A percentile compares a stretch with the other conserved stretches of the same genome.
Evolutionary conservation across 768 basidiomycete genomes (phyloP).

Genomic region (Podaxis sp.): DNA sequence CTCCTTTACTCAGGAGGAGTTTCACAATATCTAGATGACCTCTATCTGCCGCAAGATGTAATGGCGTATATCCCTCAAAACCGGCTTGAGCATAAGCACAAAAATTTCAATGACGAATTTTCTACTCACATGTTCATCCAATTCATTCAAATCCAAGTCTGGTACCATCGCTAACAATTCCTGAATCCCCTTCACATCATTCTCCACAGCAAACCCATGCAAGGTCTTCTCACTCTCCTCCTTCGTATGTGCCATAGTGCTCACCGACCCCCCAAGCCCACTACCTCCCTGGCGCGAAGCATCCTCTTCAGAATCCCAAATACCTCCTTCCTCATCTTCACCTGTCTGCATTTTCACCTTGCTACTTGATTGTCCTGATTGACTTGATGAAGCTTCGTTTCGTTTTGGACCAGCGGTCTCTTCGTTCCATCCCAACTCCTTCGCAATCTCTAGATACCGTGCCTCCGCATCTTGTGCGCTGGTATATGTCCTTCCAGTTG

Average conservation of each 20-base stretch:
- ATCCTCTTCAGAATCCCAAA: constrained; percentile 49
- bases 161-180: constrained; percentile 42
- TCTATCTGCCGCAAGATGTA: constrained; percentile 87
- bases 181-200: constrained; percentile 47
- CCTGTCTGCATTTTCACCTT: constrained; percentile 11
- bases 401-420: not conserved
- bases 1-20: constrained; percentile 62
- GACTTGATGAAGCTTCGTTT: not conserved
- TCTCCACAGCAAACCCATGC: constrained; percentile 65
- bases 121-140: constrained; percentile 71
- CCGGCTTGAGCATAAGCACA: not conserved
- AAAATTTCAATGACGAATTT: not conserved
- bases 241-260: constrained; percentile 47
- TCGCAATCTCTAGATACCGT: constrained; percentile 70
- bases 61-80: constrained; percentile 78
- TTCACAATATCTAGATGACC: constrained; percentile 61
- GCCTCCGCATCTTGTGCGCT: constrained; percentile 50
- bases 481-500: constrained; percentile 47
- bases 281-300: constrained; percentile 26
- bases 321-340: constrained; percentile 30
- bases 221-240: constrained; percentile 38
- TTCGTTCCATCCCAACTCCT: constrained; percentile 66
- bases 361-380: constrained; percentile 6
- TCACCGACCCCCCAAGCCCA: constrained; percentile 66
- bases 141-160: constrained; percentile 51